Conservation (phyloP, 345 rosid species). For the Camelina laxa region DNA sequence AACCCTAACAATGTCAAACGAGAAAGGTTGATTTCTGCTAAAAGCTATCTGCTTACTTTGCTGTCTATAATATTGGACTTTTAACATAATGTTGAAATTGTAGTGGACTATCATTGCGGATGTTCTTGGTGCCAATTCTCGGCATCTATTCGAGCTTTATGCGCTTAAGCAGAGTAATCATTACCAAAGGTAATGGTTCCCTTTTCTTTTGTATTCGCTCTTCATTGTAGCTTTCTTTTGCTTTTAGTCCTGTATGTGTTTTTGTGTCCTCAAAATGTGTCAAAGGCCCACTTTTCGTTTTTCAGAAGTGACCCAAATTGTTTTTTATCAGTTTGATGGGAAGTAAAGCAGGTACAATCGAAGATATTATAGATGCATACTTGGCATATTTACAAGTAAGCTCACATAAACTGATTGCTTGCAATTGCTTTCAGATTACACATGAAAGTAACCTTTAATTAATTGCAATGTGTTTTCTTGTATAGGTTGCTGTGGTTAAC, state of each 20-base stretch:
- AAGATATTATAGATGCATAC: constrained; percentile 92
- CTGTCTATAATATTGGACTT: constrained; percentile 10
- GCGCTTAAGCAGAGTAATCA: constrained; percentile 85
- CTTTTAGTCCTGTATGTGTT: background rate
- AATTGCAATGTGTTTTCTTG: constrained; percentile 8
- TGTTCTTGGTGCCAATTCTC: constrained; percentile 88
- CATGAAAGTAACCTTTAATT: background rate
- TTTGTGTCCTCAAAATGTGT: background rate
- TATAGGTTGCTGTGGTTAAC: constrained; percentile 81
- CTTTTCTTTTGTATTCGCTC: background rate
- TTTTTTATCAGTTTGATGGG: constrained; percentile 65
- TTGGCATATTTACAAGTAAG: constrained; percentile 85
- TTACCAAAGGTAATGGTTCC: constrained; percentile 64
- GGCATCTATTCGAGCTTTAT: constrained; percentile 95
- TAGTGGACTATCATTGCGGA: constrained; percentile 86
- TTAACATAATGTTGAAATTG: constrained; percentile 40
- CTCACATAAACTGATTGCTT: constrained; percentile 25
- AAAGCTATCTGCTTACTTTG: background rate
- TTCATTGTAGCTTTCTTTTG: background rate
- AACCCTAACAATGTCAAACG: constrained; percentile 6
- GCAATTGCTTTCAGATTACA: constrained; percentile 19
- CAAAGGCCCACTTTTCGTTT: background rate
- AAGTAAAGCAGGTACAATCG: constrained; percentile 68
- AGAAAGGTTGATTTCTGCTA: constrained; percentile 5
- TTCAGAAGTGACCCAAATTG: background rate